Percentiles rank a stretch among this genome's conserved stretches.
phyloP scores from a whole-genome alignment of 371 early-diverging fungal species.

The Mucor indicus region DNA sequence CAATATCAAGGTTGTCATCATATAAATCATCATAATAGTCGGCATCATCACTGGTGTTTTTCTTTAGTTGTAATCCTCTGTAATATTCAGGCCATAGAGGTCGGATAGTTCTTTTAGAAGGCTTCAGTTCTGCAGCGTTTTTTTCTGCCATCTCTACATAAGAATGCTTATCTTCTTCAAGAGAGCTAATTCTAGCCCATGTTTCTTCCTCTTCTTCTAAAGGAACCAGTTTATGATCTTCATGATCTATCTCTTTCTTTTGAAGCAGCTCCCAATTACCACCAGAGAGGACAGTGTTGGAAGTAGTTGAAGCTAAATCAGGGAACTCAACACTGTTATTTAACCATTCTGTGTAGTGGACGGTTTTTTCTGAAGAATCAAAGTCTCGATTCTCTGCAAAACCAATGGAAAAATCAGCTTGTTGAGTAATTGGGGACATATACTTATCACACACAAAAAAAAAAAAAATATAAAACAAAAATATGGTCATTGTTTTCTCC shows the following conservation, averaged over 20 bases:
- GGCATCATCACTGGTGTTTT: background rate
- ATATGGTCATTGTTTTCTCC: no score
- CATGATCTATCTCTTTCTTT: slow-evolving; percentile 8
- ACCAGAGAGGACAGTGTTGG: background rate
- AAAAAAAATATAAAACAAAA: no score
- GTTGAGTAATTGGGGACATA: no score
- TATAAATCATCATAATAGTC: slow-evolving; percentile 1
- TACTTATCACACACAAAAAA: no score
- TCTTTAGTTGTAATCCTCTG: background rate
- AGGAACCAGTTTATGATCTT: slow-evolving; percentile 1
- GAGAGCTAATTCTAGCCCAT: slow-evolving; percentile 12
- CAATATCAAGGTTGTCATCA: slow-evolving; percentile 1
- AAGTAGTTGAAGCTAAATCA: slow-evolving; percentile 2
- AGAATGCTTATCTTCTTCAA: background rate
- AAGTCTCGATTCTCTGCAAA: slow-evolving; percentile 9
- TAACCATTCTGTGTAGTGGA: slow-evolving; percentile 13
- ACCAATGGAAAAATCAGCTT: slow-evolving; percentile 17
- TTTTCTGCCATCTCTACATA: slow-evolving; percentile 16
- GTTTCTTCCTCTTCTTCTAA: slow-evolving; percentile 6
- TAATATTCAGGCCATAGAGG: slow-evolving; percentile 10
- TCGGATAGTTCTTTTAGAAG: background rate
- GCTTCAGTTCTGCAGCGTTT: slow-evolving; percentile 8
- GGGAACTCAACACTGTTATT: slow-evolving; percentile 14
- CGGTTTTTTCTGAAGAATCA: background rate
- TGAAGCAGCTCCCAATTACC: slow-evolving; percentile 17